Conservation (phyloP, 352 stramenopile species). For the Phytophthora tubulina region DNA sequence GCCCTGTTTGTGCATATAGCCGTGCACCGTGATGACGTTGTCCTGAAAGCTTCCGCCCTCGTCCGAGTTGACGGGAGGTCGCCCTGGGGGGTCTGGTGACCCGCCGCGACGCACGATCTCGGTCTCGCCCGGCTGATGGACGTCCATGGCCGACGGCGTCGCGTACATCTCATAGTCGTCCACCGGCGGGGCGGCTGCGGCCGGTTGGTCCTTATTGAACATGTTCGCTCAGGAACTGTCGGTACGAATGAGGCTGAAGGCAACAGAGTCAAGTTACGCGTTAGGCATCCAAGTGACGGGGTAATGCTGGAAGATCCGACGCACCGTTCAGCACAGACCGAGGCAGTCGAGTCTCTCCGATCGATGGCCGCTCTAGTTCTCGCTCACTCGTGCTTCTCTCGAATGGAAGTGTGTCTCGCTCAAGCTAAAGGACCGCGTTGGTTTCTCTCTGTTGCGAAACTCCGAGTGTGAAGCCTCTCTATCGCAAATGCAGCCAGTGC, state of each 20-base stretch:
- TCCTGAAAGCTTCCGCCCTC: slow-evolving; percentile 55
- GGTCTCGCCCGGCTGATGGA: slow-evolving; percentile 50
- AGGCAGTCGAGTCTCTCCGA: slow-evolving; percentile 1
- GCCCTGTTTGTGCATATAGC: slow-evolving; percentile 92
- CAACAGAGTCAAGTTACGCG: background rate
- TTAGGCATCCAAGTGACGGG: background rate
- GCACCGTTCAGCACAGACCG: slow-evolving; percentile 15
- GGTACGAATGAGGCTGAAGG: slow-evolving; percentile 36
- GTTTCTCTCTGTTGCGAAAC: slow-evolving; percentile 44
- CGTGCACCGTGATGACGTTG: slow-evolving; percentile 91
- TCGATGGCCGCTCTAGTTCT: slow-evolving; percentile 26
- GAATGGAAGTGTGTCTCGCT: slow-evolving; percentile 29
- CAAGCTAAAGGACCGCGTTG: slow-evolving; percentile 16
- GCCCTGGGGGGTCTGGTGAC: slow-evolving; percentile 34
- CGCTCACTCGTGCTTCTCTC: slow-evolving; percentile 49
- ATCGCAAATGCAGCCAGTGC: slow-evolving; percentile 36
- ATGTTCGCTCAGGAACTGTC: slow-evolving; percentile 37
- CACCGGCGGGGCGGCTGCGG: slow-evolving; percentile 37
- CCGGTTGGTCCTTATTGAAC: slow-evolving; percentile 66
- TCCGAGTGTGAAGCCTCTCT: slow-evolving; percentile 29
- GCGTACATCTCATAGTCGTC: slow-evolving; percentile 76
- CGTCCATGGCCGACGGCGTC: slow-evolving; percentile 60
- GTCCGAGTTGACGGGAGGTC: slow-evolving; percentile 54
- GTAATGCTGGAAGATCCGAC: background rate
- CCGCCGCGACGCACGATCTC: slow-evolving; percentile 68